Evolutionary conservation across 345 rosid species (phyloP), one percentile per base, ranked within the genome.

Genomic region (Anacardium occidentale): DNA sequence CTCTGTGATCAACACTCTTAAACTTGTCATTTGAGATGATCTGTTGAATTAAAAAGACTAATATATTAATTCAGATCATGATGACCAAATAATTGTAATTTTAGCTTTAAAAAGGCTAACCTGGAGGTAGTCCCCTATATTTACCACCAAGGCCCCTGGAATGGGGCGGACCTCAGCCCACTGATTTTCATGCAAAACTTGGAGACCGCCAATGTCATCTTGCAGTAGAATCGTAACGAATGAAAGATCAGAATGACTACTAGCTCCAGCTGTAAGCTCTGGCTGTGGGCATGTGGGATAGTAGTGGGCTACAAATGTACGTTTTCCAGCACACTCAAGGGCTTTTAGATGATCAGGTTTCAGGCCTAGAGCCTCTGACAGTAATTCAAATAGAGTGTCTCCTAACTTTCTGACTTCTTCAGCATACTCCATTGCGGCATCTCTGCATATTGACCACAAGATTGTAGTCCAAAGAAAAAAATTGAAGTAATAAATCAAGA

Each of bases 1-100:
- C 89, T n/a, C 81, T 84, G 45, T 89, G 91, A 53, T 84, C 84
- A 2, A 68, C 75, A 59, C 88, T 85, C 76, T 58, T 77, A 58
- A 85, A 83, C 75, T 71, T 77, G 73, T 79, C 87, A 29, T 89
- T 89, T 14, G 91, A 67, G 32, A 82, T 57, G 10, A 87, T 77
- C 91, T 85, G 78, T 50, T 4, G 15, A 4, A 21, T 54, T 50
- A 29, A 67, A 11, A 48, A 14, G 47, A 10, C 10, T 67, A 10
- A 40, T 2, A n/a, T 2, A 32, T 54, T 17, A 34, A n/a, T 29
- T 29, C 32, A 18, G 29, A 32, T n/a, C n/a, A 0, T 10, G 7
- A 34, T 32, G 44, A 13, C 26, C 3, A 21, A 0, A 44, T 10
- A 12, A 15, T 66, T 5, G 17, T 25, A 0, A 17, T 25, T 24